Evolutionary conservation across 179 eudicot genomes (phyloP).

Genomic region (Camellia oleifera): DNA sequence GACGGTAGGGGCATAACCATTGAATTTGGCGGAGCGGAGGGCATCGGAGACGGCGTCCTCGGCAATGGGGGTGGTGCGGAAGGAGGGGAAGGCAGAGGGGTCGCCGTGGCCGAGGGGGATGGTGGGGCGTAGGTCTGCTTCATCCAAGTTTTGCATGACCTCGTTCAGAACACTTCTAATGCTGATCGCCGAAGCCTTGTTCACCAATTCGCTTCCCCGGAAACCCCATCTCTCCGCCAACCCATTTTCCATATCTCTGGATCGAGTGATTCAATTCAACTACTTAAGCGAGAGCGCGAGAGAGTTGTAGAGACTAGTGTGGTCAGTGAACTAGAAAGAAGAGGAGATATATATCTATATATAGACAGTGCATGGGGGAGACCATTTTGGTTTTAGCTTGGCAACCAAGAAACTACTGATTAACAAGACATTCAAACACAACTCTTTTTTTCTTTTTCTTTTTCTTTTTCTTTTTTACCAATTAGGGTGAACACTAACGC

Average conservation of each 20-base stretch:
- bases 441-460: too few species aligned
- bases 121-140: slow-evolving; percentile 7
- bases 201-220: slow-evolving; percentile 12
- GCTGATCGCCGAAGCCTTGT: slow-evolving; percentile 26
- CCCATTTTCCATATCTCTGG: slow-evolving; percentile 16
- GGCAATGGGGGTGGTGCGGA: slow-evolving; percentile 38
- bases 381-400: too few species aligned
- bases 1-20: slow-evolving; percentile 58
- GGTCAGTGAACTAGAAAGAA: too few species aligned
- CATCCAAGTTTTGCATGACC: slow-evolving; percentile 37
- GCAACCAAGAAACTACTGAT: too few species aligned
- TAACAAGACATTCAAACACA: too few species aligned
- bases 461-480: too few species aligned
- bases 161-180: slow-evolving; percentile 44
- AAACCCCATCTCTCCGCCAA: slow-evolving; percentile 17
- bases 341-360: too few species aligned
- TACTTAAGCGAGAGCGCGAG: background rate
- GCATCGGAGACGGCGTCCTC: slow-evolving; percentile 42
- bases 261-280: background rate
- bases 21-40: slow-evolving; percentile 40
- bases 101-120: slow-evolving; percentile 70
- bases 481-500: too few species aligned
- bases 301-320: too few species aligned
- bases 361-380: too few species aligned
- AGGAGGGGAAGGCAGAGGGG: slow-evolving; percentile 54